Conservation (phyloP, 176 grass and related monocot genomes). For the Musa acuminata region DNA sequence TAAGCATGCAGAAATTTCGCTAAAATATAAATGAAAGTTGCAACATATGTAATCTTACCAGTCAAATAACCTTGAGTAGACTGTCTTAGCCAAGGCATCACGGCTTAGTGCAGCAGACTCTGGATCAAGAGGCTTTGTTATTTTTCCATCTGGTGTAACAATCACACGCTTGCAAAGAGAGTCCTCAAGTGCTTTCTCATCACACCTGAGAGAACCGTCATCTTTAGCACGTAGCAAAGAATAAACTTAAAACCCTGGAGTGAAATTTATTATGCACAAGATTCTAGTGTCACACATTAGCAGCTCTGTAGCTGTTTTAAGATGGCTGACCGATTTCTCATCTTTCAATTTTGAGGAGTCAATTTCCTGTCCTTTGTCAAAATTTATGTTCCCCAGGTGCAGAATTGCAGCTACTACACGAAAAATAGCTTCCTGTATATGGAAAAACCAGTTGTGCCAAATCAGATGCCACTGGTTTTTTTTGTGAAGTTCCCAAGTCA, state of each 20-base stretch:
- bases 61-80: slow-evolving; percentile 89
- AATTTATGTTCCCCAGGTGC: slow-evolving; percentile 82
- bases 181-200: slow-evolving; percentile 60
- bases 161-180: slow-evolving; percentile 88
- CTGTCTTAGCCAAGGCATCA: slow-evolving; percentile 83
- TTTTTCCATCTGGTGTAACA: slow-evolving; percentile 92
- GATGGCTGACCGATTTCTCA: slow-evolving; percentile 61
- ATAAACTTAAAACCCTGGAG: background rate
- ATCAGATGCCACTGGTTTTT: background rate
- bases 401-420: slow-evolving; percentile 79
- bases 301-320: slow-evolving; percentile 74
- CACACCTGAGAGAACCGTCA: slow-evolving; percentile 45
- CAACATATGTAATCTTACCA: slow-evolving; percentile 43
- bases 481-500: too few relatives aligned
- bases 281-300: slow-evolving; percentile 43
- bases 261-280: background rate
- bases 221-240: slow-evolving; percentile 18
- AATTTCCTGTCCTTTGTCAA: slow-evolving; percentile 76
- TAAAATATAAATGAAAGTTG: slow-evolving; percentile 6
- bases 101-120: slow-evolving; percentile 66
- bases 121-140: slow-evolving; percentile 91
- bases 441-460: background rate
- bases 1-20: background rate
- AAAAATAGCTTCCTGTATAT: slow-evolving; percentile 85
- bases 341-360: slow-evolving; percentile 84